phyloP scores from a whole-genome alignment of 345 rosid species.

The Geranium brycei region DNA sequence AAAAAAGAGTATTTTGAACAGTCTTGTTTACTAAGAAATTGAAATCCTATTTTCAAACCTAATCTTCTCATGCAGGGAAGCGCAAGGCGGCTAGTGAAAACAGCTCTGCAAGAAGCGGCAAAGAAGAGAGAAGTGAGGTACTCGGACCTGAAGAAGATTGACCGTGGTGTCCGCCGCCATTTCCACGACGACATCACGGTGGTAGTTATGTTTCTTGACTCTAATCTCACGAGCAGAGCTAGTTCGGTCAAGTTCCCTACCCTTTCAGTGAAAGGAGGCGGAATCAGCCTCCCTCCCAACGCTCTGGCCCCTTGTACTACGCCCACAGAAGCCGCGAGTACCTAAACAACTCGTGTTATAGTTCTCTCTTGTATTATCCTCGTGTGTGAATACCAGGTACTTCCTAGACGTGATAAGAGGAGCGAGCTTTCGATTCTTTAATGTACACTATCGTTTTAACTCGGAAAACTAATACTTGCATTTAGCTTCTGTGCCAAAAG shows the following conservation, averaged over 20 bases:
- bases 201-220: slow-evolving; percentile 57
- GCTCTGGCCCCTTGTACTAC: slow-evolving; percentile 47
- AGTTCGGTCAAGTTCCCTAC: slow-evolving; percentile 28
- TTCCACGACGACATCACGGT: slow-evolving; percentile 94
- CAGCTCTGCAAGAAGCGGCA: slow-evolving; percentile 73
- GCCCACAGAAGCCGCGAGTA: slow-evolving; percentile 28
- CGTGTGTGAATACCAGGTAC: slow-evolving; percentile 39
- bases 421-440: slow-evolving; percentile 37
- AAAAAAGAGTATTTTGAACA: no score
- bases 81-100: slow-evolving; percentile 66
- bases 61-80: slow-evolving; percentile 46
- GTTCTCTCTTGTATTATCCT: slow-evolving; percentile 11
- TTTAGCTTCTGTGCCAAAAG: slow-evolving; percentile 20
- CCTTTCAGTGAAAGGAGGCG: slow-evolving; percentile 59
- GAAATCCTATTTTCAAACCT: not conserved
- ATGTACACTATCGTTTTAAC: slow-evolving; percentile 32
- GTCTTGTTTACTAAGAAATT: no score
- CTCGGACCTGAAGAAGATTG: slow-evolving; percentile 81
- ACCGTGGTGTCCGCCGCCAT: slow-evolving; percentile 75
- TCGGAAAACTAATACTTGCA: slow-evolving; percentile 19
- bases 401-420: slow-evolving; percentile 18
- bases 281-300: slow-evolving; percentile 45
- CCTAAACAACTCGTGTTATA: slow-evolving; percentile 14
- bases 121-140: slow-evolving; percentile 88
- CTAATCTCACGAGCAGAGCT: slow-evolving; percentile 40